Evolutionary conservation across 495 filamentous ascomycete genomes (phyloP), one percentile per base, ranked within the genome.

Genomic region (Penicillium riverlandense): DNA sequence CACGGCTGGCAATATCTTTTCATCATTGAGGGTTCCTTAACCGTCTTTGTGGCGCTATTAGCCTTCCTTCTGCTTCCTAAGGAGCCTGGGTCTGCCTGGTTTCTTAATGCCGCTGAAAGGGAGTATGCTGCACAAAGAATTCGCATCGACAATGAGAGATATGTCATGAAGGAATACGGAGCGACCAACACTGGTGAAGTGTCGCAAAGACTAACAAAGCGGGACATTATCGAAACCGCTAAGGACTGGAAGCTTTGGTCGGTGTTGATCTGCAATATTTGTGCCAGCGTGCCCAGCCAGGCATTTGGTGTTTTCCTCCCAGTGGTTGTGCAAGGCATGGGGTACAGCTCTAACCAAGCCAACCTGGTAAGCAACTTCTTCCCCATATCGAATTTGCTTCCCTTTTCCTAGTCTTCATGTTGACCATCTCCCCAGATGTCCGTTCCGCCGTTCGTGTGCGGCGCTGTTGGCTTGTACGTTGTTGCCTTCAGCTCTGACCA

Each of bases 291-390:
- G 27, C 76, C 77, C 3, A 58, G 58, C 8, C 69, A 61, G 6
- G 78, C 75, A 28, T 80, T 82, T 44, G 54, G 59, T 6, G 62
- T 82, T 32, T 82, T 82, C 60, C 57, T 82, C 28, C 78, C 78
- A 3, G 55, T 81, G 8, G 71, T 82, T 28, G 38, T 41, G 7
- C 10, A 41, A 29, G 38, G 38, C 9, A 30, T 48, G 42, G 46
- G 35, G 1, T 49, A 6, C 48, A 79, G 22, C 34, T 70, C 13
- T 65, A 40, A 31, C 30, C 31, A 47, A 28, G 44, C 44, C 16
- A 47, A 47, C 22, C 35, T 47, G 30, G 44, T 47, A 16, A 47
- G 44, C 15, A 42, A 10, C 4, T 16, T 16, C 15, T 16, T 16
- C 4, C 15, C 15, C 15, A 16, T 16, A 16, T 16, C 15, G 4